phyloP scores from a whole-genome alignment of 768 basidiomycete genomes.

The Macrolepiota fuliginosa region DNA sequence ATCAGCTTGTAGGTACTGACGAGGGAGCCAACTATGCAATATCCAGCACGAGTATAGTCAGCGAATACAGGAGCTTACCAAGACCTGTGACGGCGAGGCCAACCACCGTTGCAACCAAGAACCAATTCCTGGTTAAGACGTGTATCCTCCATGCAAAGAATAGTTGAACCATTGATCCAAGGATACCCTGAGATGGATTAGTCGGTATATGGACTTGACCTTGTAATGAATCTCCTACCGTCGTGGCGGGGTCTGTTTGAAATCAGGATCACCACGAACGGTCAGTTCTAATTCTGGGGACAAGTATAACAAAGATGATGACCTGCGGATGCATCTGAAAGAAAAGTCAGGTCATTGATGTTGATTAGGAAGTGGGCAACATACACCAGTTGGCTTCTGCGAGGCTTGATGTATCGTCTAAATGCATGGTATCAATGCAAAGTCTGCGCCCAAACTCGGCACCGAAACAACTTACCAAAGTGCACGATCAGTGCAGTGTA shows the following conservation, averaged over 20 bases:
- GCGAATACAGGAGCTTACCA: not conserved
- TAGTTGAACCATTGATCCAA: not conserved
- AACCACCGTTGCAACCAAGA: not conserved
- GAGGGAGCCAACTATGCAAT: not conserved
- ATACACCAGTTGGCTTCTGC: not conserved
- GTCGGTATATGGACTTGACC: not conserved
- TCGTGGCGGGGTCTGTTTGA: not conserved
- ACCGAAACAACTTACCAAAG: not conserved
- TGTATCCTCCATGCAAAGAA: not conserved
- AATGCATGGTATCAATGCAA: not conserved
- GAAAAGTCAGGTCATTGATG: not conserved
- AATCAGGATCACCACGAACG: not conserved
- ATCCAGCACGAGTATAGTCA: too few species aligned
- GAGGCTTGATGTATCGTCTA: not conserved
- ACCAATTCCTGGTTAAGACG: not conserved
- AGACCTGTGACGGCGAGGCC: not conserved
- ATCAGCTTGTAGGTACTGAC: not conserved
- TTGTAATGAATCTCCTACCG: not conserved
- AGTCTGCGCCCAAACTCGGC: not conserved
- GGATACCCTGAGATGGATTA: not conserved
- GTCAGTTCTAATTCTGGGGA: not conserved
- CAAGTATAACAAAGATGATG: not conserved
- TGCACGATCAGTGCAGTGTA: not conserved
- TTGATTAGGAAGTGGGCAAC: not conserved
- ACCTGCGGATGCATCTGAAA: not conserved